Percentiles rank a stretch among this genome's conserved stretches.
Evolutionary conservation across 371 early-diverging fungal genomes (phyloP).

Genomic region (Gilbertella persicaria): DNA sequence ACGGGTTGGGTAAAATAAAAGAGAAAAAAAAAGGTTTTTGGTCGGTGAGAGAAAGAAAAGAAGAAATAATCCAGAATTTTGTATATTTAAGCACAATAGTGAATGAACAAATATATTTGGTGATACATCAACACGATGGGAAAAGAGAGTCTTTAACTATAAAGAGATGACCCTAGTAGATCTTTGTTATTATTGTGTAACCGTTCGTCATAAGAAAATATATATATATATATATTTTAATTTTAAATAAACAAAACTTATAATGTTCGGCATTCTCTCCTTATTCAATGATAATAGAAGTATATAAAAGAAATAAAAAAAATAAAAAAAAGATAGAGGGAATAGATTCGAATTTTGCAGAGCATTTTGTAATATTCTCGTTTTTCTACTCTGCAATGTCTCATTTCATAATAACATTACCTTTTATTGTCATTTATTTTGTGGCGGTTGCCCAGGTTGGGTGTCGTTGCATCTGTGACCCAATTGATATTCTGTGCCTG

Average conservation of each 20-base stretch:
- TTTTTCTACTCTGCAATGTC: too few relatives aligned
- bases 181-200: constrained; percentile 11
- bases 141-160: not conserved
- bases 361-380: too few relatives aligned
- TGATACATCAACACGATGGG: constrained; percentile 10
- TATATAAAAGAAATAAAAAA: too few relatives aligned
- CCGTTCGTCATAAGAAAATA: too few relatives aligned
- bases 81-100: not conserved
- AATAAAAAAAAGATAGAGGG: too few relatives aligned
- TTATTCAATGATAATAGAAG: too few relatives aligned
- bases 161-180: constrained; percentile 1
- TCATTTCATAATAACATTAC: not conserved
- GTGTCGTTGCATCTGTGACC: constrained; percentile 17
- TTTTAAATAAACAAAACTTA: too few relatives aligned
- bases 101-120: constrained; percentile 20
- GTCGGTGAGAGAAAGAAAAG: constrained; percentile 1
- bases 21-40: not conserved
- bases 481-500: constrained; percentile 11
- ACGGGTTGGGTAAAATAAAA: constrained; percentile 6
- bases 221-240: not conserved
- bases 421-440: not conserved
- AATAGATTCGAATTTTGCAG: too few relatives aligned
- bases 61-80: not conserved
- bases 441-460: constrained; percentile 1
- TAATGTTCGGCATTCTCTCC: too few relatives aligned